These are phyloP conservation scores for Aureobasidium mangrovei DNA, from an alignment of 2,329 filamentous ascomycete genomes.

Conservation along the genomic window DNA sequence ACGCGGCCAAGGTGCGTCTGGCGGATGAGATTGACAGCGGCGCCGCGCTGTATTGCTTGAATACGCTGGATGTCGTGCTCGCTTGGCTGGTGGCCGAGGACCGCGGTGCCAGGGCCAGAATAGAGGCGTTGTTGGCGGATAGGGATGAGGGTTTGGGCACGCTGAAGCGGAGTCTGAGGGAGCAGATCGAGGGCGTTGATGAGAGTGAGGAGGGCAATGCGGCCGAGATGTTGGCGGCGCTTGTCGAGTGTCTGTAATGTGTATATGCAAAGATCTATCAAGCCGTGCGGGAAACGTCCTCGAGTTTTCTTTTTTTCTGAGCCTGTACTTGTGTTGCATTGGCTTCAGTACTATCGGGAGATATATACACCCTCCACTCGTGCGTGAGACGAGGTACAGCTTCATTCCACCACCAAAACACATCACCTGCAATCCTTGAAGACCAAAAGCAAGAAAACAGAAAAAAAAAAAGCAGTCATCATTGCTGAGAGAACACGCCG, in stretches of 20 bases:
- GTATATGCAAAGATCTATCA: background rate
- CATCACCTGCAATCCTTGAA: no score
- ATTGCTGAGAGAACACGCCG: no score
- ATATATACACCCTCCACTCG: no score
- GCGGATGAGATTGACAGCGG: conserved; percentile 62
- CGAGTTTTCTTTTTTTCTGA: no score
- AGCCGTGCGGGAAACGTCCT: no score
- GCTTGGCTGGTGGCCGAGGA: conserved; percentile 93
- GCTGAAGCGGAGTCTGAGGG: conserved; percentile 59
- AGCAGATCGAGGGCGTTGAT: conserved; percentile 54
- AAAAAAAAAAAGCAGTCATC: no score
- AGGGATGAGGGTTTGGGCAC: conserved; percentile 56
- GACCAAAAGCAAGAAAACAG: no score
- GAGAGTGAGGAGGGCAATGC: conserved; percentile 43
- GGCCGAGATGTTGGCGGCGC: conserved; percentile 57
- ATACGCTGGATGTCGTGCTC: conserved; percentile 74
- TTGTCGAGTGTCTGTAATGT: conserved; percentile 33
- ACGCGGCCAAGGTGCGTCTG: conserved; percentile 51
- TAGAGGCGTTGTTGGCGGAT: conserved; percentile 56
- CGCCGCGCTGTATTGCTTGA: conserved; percentile 73
- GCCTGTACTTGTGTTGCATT: no score
- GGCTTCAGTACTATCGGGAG: no score
- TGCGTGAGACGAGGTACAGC: no score
- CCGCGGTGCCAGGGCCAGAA: conserved; percentile 57
- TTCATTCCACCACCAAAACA: no score